Percentiles rank a stretch among this genome's conserved stretches.
These are phyloP conservation scores for Neocallimastix lanati DNA, from an alignment of 192 early-diverging fungal species.

Conservation along the genomic window DNA sequence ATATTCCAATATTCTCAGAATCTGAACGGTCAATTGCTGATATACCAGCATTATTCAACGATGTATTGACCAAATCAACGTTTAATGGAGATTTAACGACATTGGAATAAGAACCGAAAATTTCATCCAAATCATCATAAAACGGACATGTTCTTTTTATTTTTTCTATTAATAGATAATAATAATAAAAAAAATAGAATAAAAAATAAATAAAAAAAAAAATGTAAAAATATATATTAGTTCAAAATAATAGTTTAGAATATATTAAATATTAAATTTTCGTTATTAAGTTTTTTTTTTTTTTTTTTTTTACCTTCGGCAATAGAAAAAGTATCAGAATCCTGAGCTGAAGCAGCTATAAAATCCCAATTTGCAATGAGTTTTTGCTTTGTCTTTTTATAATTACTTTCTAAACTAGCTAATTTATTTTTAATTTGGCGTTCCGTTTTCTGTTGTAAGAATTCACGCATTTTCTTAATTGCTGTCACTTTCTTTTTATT, in stretches of 20 bases:
- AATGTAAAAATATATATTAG: too few relatives aligned
- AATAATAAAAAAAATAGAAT: too few relatives aligned
- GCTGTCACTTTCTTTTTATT: neutral
- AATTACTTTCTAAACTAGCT: neutral
- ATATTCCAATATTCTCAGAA: neutral
- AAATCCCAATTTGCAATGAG: neutral
- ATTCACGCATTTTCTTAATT: neutral
- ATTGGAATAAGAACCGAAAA: neutral
- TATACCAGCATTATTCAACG: neutral
- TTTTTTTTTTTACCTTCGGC: neutral
- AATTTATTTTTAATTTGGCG: neutral
- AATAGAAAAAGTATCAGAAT: neutral
- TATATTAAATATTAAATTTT: too few relatives aligned
- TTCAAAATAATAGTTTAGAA: too few relatives aligned
- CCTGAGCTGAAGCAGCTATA: neutral
- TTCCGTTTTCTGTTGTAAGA: neutral
- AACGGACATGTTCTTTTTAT: neutral
- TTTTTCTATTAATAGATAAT: neutral
- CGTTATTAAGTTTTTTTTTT: neutral
- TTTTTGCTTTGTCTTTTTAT: neutral
- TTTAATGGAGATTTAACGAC: neutral
- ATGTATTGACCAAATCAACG: neutral
- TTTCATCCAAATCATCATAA: neutral
- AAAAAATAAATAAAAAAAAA: too few relatives aligned
- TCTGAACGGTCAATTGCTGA: neutral